Evolutionary conservation across 805 yeast species (phyloP), one percentile per base, ranked within the genome.

Genomic region (Suhomyces xylopsoci): DNA sequence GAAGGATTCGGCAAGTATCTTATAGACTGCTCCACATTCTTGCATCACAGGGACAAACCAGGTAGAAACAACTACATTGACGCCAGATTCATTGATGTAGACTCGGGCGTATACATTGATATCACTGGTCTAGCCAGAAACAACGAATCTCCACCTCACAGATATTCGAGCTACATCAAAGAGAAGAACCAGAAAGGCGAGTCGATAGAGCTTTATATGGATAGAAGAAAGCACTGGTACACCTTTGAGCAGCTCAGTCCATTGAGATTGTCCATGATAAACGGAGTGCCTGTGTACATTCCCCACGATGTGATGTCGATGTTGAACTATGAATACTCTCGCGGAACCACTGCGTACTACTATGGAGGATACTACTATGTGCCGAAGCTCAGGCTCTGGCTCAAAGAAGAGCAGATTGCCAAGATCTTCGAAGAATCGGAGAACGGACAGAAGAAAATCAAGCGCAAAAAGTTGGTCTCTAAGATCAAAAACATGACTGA

Each of bases 151-250:
- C 64, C 66, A 1, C 66, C 65, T 3, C 53, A 58, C 7, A 62
- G 58, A 45, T 67, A 62, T 50, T 54, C 54, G 17, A 50, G 34
- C 15, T 49, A 53, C 49, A 51, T 66, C 45, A 61, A 58, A 48
- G 48, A 51, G 22, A 61, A 63, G 38, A 55, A 61, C 14, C 26
- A 61, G n/a, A 55, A 60, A 14, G 59, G 55, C 7, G 62, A 57
- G 47, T 30, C 57, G 3, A 58, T 61, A 12, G 63, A 64, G 51
- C 55, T 64, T 38, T 68, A 66, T 50, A 65, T 66, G 69, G 72
- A 68, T 54, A 53, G 73, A 51, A 58, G 72, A 54, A 69, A 66
- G 55, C 73, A 69, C 53, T 68, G 70, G 69, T 51, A 62, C 22
- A 58, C 55, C 43, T 62, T 60, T 44, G 67, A 63, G 44, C 65